Base-by-base conservation (phyloP, 768 basidiomycete genomes). In the Ramaria sp. region DNA sequence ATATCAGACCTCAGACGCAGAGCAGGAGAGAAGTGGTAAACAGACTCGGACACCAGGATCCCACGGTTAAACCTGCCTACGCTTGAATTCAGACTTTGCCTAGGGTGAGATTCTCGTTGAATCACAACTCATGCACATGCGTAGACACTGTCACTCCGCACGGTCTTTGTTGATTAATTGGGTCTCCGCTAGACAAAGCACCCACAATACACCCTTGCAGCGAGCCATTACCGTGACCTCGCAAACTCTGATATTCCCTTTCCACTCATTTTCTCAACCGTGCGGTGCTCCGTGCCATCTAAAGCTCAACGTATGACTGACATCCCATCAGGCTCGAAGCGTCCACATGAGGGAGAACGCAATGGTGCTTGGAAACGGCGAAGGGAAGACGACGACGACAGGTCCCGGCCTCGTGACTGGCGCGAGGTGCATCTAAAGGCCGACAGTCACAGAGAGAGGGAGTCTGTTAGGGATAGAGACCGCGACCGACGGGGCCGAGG, bases 201-300 rank as follows among this genome's bases (percentile, higher is more conserved):
- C 48, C 41, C 41, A 42, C 38, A 46, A 37, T 9, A 37, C 34
- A 15, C 53, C 42, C 15, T 24, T 11, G n/a, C 22, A 24, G 22
- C 34, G 37, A 53, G 37, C 51, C n/a, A 39, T 39, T 34, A 31
- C 34, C 34, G 34, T 37, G 34, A 37, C 34, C 34, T 37, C 41
- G 41, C 22, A 42, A 19, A 10, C 31, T 46, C 12, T 43, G 10
- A 17, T 30, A 30, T 47, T 50, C 34, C n/a, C 38, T 37, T 34
- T 50, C 47, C 19, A 37, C 48, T 38, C 45, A 24, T 49, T 49
- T 33, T 57, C 33, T 50, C 37, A 57, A 57, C 37, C 55, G 55
- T 57, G 55, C 55, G 55, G 55, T 57, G 55, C 55, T 27, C 55
- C 55, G 55, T 57, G 46, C 55, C 55, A 57, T 57, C 42, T 47